Evolutionary conservation across 768 basidiomycete species (phyloP).

Genomic region (Austroboletus festivus): DNA sequence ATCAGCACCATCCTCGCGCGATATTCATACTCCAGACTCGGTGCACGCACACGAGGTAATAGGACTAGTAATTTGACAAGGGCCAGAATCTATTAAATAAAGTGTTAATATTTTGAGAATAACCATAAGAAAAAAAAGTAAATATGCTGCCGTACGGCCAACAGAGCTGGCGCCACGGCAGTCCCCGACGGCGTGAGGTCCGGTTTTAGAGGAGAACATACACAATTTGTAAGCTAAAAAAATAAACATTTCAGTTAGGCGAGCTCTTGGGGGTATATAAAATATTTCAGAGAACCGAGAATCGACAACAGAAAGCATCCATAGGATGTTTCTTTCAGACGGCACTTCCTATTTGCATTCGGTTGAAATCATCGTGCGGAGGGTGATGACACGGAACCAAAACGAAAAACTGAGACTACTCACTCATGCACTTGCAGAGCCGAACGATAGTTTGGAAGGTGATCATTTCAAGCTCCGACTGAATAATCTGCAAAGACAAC

Average conservation of each 20-base stretch:
- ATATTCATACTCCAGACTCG: no score
- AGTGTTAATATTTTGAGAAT: no score
- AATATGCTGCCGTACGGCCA: no score
- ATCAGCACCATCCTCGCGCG: no score
- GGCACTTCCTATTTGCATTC: slow-evolving; percentile 38
- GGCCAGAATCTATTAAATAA: no score
- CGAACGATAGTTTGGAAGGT: background rate
- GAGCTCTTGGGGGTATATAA: background rate
- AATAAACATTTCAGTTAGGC: slow-evolving; percentile 3
- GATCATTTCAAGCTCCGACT: slow-evolving; percentile 29
- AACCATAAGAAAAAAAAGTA: no score
- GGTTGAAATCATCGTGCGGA: slow-evolving; percentile 30
- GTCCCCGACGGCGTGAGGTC: no score
- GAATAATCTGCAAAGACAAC: slow-evolving; percentile 27
- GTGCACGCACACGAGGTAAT: no score
- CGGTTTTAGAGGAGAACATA: no score
- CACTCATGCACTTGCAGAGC: no score
- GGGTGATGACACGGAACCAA: background rate
- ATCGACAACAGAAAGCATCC: slow-evolving; percentile 31
- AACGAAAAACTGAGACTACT: slow-evolving; percentile 5
- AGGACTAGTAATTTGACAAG: no score
- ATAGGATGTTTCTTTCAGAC: slow-evolving; percentile 27
- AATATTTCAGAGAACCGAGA: slow-evolving; percentile 32
- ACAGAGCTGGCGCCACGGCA: no score
- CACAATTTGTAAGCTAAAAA: slow-evolving; percentile 4